Base-by-base conservation (phyloP, 2,329 filamentous ascomycete species). In the Cladophialophora bantiana region DNA sequence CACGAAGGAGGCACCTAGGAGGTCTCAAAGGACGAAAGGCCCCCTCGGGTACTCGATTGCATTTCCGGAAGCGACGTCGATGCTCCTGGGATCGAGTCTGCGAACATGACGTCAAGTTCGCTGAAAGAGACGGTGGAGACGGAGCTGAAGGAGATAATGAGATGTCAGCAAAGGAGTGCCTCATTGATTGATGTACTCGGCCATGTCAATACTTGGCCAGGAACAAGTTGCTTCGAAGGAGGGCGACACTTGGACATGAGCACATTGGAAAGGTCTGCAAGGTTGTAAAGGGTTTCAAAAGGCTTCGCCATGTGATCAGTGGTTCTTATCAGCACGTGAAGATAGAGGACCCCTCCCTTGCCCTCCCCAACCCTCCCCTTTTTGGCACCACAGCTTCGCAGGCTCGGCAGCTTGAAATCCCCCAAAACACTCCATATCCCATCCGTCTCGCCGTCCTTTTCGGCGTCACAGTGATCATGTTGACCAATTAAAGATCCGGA, bases 301-400 rank as follows among this genome's bases (percentile, higher is more conserved):
- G 26, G 26, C 26, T 2, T 26, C 3, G 26, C 26, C 2, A 26
- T 26, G 26, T 2, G 26, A 26, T 26, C 26, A 26, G 15, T 20
- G 31, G 1, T 55, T 2, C 34, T 61, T 61, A 61, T 61, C 59
- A 40, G 32, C 59, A 61, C 59, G 59, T 61, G 59, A 42, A 15
- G 59, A 61, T 61, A 61, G 18, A 36, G 58, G 18, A 13, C 40
- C 40, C 31, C 31, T 13, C 31, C n/a, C 32, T 52, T 40, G 7
- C 26, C 20, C n/a, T 18, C n/a, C n/a, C n/a, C n/a, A n/a, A n/a
- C n/a, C n/a, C n/a, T 31, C 20, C 35, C 35, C 59, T 53, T 32
- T 32, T 15, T 55, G 7, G 36, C 9, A 6, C 20, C 7, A 4
- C 2, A 7, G 45, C 18, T 13, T 2, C n/a, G 10, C 36, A 12